These are phyloP conservation scores for Tuber indicum DNA, from an alignment of 495 filamentous ascomycete genomes.

Conservation along the genomic window DNA sequence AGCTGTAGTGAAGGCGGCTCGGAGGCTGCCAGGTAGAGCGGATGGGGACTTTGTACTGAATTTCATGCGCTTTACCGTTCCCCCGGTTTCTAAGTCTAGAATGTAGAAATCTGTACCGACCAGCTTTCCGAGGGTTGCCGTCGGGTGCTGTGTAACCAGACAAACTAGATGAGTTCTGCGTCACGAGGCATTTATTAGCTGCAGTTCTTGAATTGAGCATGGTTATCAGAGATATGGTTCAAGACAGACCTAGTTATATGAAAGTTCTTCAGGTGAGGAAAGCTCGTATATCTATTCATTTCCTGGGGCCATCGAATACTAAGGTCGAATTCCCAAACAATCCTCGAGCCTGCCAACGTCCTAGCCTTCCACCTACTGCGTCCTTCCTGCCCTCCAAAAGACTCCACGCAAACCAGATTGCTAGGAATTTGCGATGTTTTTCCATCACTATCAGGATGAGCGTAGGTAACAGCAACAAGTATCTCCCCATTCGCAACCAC, in stretches of 20 bases:
- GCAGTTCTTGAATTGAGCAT: neutral
- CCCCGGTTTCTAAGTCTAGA: slow-evolving; percentile 36
- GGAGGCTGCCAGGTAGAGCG: slow-evolving; percentile 13
- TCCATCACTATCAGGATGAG: slow-evolving; percentile 15
- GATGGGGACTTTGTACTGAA: slow-evolving; percentile 25
- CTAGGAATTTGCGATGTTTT: slow-evolving; percentile 24
- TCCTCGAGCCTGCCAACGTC: slow-evolving; percentile 21
- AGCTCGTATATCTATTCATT: slow-evolving; percentile 29
- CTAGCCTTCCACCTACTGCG: slow-evolving; percentile 14
- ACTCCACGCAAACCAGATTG: slow-evolving; percentile 34
- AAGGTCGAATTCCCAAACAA: slow-evolving; percentile 40
- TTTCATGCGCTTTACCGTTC: slow-evolving; percentile 26
- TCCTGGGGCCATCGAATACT: slow-evolving; percentile 35
- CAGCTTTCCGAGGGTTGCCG: slow-evolving; percentile 35
- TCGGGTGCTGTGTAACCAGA: slow-evolving; percentile 37
- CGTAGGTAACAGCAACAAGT: slow-evolving; percentile 33
- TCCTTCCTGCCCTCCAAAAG: slow-evolving; percentile 5
- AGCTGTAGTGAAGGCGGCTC: slow-evolving; percentile 38
- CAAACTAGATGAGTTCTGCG: slow-evolving; percentile 38
- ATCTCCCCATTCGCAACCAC: slow-evolving; percentile 36
- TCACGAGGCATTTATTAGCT: slow-evolving; percentile 6
- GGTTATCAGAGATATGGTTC: neutral
- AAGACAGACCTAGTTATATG: slow-evolving; percentile 37
- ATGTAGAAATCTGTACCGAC: slow-evolving; percentile 40
- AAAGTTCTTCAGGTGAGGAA: slow-evolving; percentile 41